Evolutionary conservation across 179 eudicot species (phyloP).

Genomic region (Sideroxylon spinosum): DNA sequence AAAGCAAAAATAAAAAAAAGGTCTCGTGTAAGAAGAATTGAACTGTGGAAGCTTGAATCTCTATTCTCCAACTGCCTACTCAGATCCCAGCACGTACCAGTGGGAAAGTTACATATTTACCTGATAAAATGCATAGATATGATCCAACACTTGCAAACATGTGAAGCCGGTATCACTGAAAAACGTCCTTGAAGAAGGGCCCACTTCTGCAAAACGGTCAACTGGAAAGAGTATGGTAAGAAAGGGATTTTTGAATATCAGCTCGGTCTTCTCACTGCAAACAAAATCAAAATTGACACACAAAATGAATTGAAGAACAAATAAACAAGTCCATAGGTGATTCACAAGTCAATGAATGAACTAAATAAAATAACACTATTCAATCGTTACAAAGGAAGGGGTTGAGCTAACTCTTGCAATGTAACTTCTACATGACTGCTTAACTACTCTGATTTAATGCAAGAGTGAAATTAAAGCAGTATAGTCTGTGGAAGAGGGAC

Average conservation of each 20-base stretch:
- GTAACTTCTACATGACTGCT: not conserved
- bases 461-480: not conserved
- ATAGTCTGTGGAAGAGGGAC: not conserved
- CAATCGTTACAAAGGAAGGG: not conserved
- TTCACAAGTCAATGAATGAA: not conserved
- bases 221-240: conserved; percentile 81
- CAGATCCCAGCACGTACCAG: not conserved
- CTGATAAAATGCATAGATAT: conserved; percentile 80
- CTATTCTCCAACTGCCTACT: not conserved
- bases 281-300: conserved; percentile 12
- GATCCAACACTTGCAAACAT: conserved; percentile 69
- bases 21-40: conserved; percentile 4
- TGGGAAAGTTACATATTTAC: conserved; percentile 25
- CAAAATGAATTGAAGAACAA: conserved; percentile 6
- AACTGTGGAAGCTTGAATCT: not conserved
- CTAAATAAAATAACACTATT: not conserved
- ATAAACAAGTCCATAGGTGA: conserved; percentile 6
- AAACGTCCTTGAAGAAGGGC: conserved; percentile 79
- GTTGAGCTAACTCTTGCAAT: not conserved
- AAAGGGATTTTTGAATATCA: conserved; percentile 63
- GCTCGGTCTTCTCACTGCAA: conserved; percentile 72
- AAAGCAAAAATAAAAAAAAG: not conserved
- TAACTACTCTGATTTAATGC: not conserved
- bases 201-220: conserved; percentile 87
- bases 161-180: conserved; percentile 71